Percentiles rank a stretch among this genome's conserved stretches.
These are phyloP conservation scores for Datura wrightii DNA, from an alignment of 257 asterid genomes.

Conservation along the genomic window DNA sequence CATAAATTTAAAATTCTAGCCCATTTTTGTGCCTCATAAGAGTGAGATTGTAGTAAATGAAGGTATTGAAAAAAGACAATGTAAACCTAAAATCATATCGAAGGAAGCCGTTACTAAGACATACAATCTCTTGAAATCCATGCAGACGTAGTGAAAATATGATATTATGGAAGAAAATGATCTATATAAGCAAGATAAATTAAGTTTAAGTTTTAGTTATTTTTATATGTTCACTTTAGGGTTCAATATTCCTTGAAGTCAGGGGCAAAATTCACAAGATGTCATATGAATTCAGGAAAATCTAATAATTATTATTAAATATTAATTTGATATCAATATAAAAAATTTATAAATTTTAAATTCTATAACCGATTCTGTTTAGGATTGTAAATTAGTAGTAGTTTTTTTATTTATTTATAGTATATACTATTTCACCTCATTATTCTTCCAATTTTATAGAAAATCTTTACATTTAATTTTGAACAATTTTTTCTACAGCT, in stretches of 20 bases:
- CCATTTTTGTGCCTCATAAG: too few relatives aligned
- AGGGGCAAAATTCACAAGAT: not conserved
- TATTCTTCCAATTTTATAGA: too few relatives aligned
- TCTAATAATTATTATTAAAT: not conserved
- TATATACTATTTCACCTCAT: too few relatives aligned
- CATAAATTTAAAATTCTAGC: too few relatives aligned
- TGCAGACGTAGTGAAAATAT: not conserved
- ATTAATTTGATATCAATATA: not conserved
- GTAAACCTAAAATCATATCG: too few relatives aligned
- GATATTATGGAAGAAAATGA: not conserved
- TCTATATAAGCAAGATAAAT: not conserved
- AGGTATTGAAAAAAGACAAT: not conserved
- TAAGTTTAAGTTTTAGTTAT: not conserved
- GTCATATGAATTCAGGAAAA: not conserved
- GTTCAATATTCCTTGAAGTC: not conserved
- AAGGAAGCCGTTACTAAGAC: not conserved
- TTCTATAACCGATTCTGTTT: too few relatives aligned
- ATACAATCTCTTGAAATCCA: not conserved
- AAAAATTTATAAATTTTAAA: not conserved
- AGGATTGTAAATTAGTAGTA: not conserved
- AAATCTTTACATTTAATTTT: not conserved
- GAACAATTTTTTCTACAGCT: not conserved
- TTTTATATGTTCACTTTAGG: accelerated
- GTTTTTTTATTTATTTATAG: not conserved
- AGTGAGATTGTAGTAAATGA: not conserved